A percentile compares a stretch with the other conserved stretches of the same genome.
Conservation (phyloP, 495 filamentous ascomycete genomes). For the Penicillium bovifimosum region DNA sequence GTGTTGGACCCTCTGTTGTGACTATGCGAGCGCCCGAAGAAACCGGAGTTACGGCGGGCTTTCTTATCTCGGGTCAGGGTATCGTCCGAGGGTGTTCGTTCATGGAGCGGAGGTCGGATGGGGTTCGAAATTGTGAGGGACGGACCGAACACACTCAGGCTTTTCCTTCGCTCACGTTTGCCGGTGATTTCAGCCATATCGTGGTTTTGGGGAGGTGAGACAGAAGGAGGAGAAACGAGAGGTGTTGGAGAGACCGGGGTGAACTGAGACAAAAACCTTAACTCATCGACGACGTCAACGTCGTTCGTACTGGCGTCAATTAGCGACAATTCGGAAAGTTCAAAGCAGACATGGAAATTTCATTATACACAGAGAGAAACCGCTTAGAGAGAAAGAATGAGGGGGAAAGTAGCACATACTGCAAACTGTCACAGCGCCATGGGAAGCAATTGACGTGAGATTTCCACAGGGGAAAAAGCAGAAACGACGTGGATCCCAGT, state of each 20-base stretch:
- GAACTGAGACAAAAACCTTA: conserved; percentile 15
- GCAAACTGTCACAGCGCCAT: conserved; percentile 31
- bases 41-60: conserved; percentile 41
- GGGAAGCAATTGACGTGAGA: conserved; percentile 23
- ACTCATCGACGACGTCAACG: conserved; percentile 34
- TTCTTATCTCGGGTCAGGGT: conserved; percentile 31
- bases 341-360: too few species aligned
- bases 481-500: not conserved
- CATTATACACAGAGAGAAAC: conserved; percentile 1
- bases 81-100: conserved; percentile 39
- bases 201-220: not conserved
- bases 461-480: not conserved
- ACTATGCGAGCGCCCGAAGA: conserved; percentile 34
- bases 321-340: conserved; percentile 9
- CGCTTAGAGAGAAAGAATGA: conserved; percentile 19
- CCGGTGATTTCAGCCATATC: conserved; percentile 37
- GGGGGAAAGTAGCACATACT: conserved; percentile 33
- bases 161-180: conserved; percentile 44
- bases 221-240: conserved; percentile 5
- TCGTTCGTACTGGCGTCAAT: conserved; percentile 26
- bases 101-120: conserved; percentile 23
- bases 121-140: conserved; percentile 22
- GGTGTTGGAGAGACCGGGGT: conserved; percentile 3
- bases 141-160: conserved; percentile 37
- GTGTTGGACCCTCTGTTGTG: conserved; percentile 15